Conservation (phyloP, 345 rosid genomes). For the Leavenworthia alabamica region DNA sequence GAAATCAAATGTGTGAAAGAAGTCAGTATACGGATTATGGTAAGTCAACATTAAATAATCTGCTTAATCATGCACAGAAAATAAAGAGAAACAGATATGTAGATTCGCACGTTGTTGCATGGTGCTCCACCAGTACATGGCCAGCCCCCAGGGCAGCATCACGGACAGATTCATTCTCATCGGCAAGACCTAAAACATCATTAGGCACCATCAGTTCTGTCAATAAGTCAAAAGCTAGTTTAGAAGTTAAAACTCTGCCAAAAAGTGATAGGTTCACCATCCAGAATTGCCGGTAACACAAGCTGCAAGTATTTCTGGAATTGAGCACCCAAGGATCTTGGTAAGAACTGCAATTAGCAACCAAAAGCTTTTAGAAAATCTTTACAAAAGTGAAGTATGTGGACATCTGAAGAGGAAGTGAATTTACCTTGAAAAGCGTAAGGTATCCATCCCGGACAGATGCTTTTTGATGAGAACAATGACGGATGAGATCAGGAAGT, state of each 20-base stretch:
- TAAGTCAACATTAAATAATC: neutral
- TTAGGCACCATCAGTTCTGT: constrained; percentile 11
- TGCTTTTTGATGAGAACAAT: constrained; percentile 89
- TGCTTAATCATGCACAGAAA: neutral
- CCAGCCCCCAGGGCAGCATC: constrained; percentile 99
- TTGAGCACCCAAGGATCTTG: constrained; percentile 87
- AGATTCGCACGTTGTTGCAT: constrained; percentile 73
- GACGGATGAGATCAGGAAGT: constrained; percentile 86
- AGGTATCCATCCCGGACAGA: constrained; percentile 97
- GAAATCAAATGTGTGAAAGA: neutral
- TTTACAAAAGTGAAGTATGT: neutral
- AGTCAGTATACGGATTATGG: neutral
- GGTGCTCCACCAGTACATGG: constrained; percentile 94
- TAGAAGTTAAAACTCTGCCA: constrained; percentile 7
- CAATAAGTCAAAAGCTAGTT: constrained; percentile 10
- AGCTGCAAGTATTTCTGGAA: constrained; percentile 93
- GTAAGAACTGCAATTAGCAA: constrained; percentile 60
- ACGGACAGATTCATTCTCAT: constrained; percentile 99
- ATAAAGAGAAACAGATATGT: neutral
- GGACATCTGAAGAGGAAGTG: neutral
- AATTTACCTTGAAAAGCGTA: constrained; percentile 84
- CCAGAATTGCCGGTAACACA: constrained; percentile 91
- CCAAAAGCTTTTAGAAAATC: constrained; percentile 5
- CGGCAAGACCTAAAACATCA: constrained; percentile 73
- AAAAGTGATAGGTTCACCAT: constrained; percentile 44